phyloP scores from a whole-genome alignment of 2,329 filamentous ascomycete genomes.

The Claviceps capensis region DNA sequence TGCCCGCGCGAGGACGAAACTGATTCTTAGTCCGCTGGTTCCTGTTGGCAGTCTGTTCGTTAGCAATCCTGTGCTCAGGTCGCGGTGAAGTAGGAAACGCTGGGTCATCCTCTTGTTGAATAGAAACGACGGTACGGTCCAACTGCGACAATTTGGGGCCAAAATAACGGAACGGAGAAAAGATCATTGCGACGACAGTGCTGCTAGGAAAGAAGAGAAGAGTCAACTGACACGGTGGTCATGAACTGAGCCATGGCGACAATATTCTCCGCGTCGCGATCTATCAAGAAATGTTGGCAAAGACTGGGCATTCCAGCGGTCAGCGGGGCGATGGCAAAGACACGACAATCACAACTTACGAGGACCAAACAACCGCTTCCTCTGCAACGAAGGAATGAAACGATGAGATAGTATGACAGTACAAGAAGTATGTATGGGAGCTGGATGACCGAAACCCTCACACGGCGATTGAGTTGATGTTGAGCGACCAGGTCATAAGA shows the following conservation, averaged over 20 bases:
- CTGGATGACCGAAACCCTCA: neutral
- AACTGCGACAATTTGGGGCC: constrained; percentile 16
- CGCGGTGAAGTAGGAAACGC: constrained; percentile 10
- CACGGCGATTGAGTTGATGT: neutral
- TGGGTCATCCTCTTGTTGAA: constrained; percentile 14
- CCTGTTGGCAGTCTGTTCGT: constrained; percentile 14
- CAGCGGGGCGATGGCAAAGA: constrained; percentile 24
- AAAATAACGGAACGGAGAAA: constrained; percentile 16
- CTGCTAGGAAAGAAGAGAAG: constrained; percentile 3
- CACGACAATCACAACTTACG: neutral
- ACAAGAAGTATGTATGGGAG: neutral
- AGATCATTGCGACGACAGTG: constrained; percentile 10
- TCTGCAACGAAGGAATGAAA: neutral
- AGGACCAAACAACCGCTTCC: neutral
- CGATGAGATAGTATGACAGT: too few relatives aligned
- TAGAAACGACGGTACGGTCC: constrained; percentile 18
- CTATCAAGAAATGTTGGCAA: constrained; percentile 5
- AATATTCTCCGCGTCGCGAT: constrained; percentile 6
- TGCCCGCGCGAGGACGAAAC: constrained; percentile 80
- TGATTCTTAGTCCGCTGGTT: constrained; percentile 81
- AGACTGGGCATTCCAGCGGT: constrained; percentile 24
- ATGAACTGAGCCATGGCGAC: constrained; percentile 27
- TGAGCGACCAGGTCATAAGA: neutral
- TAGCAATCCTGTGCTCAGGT: constrained; percentile 15
- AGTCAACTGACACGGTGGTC: constrained; percentile 27